These are phyloP conservation scores for Psidium friedrichsthalianum DNA, from an alignment of 345 rosid genomes.

Conservation along the genomic window DNA sequence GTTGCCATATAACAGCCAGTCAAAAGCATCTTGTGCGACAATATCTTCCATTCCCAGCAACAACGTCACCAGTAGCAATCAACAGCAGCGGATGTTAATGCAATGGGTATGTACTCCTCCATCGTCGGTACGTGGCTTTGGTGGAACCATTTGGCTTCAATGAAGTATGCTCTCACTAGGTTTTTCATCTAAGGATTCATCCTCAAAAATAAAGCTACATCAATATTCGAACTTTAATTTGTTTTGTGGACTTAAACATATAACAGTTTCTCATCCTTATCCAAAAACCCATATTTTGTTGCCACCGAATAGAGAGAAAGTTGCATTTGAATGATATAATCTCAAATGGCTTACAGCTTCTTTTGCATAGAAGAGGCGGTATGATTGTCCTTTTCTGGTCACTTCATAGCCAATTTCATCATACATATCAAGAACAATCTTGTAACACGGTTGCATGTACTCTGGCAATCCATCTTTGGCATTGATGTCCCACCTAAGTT, in stretches of 20 bases:
- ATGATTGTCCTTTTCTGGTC: not conserved
- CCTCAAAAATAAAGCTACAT: not conserved
- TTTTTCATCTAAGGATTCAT: not conserved
- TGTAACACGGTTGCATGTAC: not conserved
- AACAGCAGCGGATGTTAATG: not conserved
- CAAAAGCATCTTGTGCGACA: not conserved
- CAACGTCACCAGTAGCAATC: not conserved
- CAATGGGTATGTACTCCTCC: not conserved
- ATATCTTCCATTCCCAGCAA: not conserved
- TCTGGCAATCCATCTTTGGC: not conserved
- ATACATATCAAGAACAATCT: not conserved
- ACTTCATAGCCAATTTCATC: not conserved
- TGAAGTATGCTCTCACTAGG: not conserved
- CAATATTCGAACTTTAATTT: not conserved
- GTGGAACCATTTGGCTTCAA: not conserved
- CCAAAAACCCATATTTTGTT: not conserved
- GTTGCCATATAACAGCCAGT: not conserved
- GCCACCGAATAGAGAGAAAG: too few relatives aligned
- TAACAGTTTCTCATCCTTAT: not conserved
- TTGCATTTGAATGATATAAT: not conserved
- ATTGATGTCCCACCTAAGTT: not conserved
- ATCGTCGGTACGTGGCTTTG: not conserved
- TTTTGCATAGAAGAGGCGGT: not conserved
- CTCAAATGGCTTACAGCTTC: not conserved
- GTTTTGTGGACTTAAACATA: not conserved